Conservation (phyloP, 1,284 basidiomycete genomes). For the Marasmius oreades region DNA sequence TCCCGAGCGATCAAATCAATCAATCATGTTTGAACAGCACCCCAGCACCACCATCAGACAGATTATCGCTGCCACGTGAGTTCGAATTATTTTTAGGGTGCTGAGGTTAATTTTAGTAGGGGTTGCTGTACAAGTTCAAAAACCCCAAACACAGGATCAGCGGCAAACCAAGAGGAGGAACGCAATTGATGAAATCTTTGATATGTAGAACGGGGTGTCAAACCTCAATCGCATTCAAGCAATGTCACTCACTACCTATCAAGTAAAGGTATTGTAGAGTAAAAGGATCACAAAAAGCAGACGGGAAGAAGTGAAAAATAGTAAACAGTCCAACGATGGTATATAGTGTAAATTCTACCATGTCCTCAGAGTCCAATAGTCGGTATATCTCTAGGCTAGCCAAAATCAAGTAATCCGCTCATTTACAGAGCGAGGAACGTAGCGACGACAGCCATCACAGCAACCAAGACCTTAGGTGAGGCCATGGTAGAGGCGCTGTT, state of each 20-base stretch:
- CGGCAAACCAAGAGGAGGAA: conserved; percentile 29
- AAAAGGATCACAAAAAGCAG: conserved; percentile 8
- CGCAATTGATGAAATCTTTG: conserved; percentile 71
- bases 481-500: conserved; percentile 48
- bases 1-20: no score
- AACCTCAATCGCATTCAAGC: conserved; percentile 13
- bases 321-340: conserved; percentile 13
- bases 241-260: conserved; percentile 14
- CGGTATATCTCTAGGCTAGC: conserved; percentile 4
- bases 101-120: neutral
- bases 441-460: conserved; percentile 45
- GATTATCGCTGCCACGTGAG: no score
- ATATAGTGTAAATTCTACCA: conserved; percentile 12
- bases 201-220: conserved; percentile 16
- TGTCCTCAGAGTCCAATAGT: conserved; percentile 8
- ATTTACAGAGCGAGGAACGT: conserved; percentile 56
- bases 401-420: conserved; percentile 12
- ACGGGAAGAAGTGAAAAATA: conserved; percentile 1
- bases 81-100: no score
- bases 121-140: neutral
- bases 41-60: no score
- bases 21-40: no score
- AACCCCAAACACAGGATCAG: neutral
- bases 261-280: conserved; percentile 8
- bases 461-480: conserved; percentile 49